Base-by-base conservation (phyloP, 139 green algal genomes). In the Auxenochlorella pyrenoidosa region DNA sequence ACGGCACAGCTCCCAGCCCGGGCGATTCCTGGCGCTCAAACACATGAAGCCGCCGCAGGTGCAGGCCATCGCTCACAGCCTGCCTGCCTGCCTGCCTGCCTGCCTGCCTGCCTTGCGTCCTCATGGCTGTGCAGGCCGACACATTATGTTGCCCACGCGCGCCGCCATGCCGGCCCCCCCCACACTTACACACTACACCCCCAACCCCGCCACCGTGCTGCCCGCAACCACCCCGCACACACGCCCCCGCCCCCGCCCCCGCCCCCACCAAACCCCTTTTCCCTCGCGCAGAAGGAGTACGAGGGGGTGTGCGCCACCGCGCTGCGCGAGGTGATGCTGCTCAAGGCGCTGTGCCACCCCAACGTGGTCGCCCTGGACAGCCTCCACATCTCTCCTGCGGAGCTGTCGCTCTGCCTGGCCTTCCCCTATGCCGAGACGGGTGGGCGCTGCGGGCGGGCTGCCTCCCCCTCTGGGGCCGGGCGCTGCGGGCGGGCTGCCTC, bases 311-410 rank as follows among this genome's bases (percentile, higher is more conserved):
- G 91, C 16, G 89, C 89, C 12, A 96, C 95, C 0, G 94, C 93
- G 38, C 94, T 97, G 83, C 89, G 95, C 1, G 95, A 97, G 89
- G 94, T 96, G 51, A 94, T 94, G 90, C 91, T 97, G 88, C 92
- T 96, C 65, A 82, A 91, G 32, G 94, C 96, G 88, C 88, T 97
- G 85, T 34, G 54, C 2, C 94, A 97, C 84, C 88, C 91, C 73
- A 93, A 96, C 90, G 90, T 97, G 21, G 89, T 97, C 28, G 84
- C 84, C 32, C 92, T 97, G 30, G 87, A 93, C 41, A 43, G 21
- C 63, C 89, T 94, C 34, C 91, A 95, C 87, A 91, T 95, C n/a
- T 44, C 83, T 26, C 83, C 85, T 4, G 12, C 34, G 16, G 65
- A 84, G n/a, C 54, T 88, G 28, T n/a, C 72, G 54, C 83, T 97